These are phyloP conservation scores for Termitomyces eurrhizus DNA, from an alignment of 768 basidiomycete species.

Conservation along the genomic window DNA sequence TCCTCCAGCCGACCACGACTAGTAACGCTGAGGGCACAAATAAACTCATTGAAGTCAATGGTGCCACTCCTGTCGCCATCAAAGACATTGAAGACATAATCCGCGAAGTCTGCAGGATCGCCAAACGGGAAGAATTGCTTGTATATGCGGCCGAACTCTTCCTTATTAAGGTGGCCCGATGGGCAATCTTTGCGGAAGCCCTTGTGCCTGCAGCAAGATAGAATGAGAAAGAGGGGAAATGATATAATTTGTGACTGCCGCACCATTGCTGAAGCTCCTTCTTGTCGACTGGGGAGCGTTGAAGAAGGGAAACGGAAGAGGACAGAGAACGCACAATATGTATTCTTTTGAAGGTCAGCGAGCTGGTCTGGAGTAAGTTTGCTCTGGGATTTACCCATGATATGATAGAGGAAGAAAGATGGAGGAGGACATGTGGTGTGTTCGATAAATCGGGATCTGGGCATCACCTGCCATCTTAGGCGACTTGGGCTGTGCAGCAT, in stretches of 20 bases:
- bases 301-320: constrained; percentile 10
- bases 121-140: constrained; percentile 99
- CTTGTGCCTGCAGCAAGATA: constrained; percentile 74
- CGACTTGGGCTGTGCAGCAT: constrained; percentile 20
- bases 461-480: constrained; percentile 22
- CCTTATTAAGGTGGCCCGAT: constrained; percentile 92
- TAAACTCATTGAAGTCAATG: constrained; percentile 99
- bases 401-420: constrained; percentile 25
- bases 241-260: constrained; percentile 7
- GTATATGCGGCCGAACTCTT: constrained; percentile 96
- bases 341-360: constrained; percentile 93
- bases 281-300: constrained; percentile 75
- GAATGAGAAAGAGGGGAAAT: constrained; percentile 7
- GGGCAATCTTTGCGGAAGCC: constrained; percentile 99
- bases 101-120: constrained; percentile 93
- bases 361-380: constrained; percentile 95
- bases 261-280: constrained; percentile 95
- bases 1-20: constrained; percentile 92
- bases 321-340: constrained; percentile 69
- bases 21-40: constrained; percentile 94
- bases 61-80: constrained; percentile 93
- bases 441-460: constrained; percentile 12
- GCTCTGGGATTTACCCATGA: constrained; percentile 96
- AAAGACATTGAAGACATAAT: constrained; percentile 98
- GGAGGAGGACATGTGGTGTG: constrained; percentile 7